phyloP scores from a whole-genome alignment of 148 eudicot species.

The Rhododendron molle region DNA sequence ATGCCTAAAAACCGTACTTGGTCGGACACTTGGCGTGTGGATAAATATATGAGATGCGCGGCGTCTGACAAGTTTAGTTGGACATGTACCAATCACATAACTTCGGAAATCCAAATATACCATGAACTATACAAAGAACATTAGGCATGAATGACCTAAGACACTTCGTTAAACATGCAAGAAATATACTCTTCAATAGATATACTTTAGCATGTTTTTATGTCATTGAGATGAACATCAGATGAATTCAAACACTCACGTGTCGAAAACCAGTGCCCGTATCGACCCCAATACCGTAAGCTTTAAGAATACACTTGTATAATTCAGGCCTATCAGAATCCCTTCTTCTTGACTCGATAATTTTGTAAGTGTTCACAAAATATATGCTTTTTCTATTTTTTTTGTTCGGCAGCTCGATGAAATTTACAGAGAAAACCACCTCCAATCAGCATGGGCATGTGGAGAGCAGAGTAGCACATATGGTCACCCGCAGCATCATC shows the following conservation, averaged over 20 bases:
- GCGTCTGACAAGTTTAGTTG: background rate
- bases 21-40: background rate
- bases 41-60: background rate
- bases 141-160: background rate
- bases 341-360: background rate
- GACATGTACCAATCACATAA: background rate
- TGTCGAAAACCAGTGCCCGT: background rate
- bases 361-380: background rate
- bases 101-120: no score
- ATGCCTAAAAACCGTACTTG: background rate
- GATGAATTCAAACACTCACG: background rate
- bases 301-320: background rate
- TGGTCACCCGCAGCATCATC: slow-evolving; percentile 32
- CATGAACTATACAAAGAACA: background rate
- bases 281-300: background rate
- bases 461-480: slow-evolving; percentile 47
- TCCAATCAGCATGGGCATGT: slow-evolving; percentile 62
- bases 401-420: slow-evolving; percentile 51
- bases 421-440: slow-evolving; percentile 50
- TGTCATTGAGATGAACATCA: background rate
- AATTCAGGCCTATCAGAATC: background rate
- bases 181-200: background rate
- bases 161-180: background rate
- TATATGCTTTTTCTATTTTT: background rate
- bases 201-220: background rate